Evolutionary conservation across 768 basidiomycete species (phyloP).

Genomic region (Leccinum obscurum): DNA sequence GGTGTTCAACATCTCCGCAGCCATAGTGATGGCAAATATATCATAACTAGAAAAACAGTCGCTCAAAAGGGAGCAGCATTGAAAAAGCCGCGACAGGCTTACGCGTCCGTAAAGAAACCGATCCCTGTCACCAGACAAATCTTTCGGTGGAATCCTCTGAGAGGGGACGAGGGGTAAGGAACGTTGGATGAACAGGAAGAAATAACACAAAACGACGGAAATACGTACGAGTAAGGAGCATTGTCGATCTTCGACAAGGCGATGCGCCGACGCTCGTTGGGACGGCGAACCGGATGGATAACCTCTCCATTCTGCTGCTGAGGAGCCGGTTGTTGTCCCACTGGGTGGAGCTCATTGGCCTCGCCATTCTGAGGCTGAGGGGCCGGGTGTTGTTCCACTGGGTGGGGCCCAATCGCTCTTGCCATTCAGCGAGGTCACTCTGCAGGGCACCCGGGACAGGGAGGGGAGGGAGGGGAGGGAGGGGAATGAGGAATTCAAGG

Average conservation of each 20-base stretch:
- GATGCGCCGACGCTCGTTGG: conserved; percentile 4
- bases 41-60: conserved; percentile 46
- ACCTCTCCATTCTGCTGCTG: not conserved
- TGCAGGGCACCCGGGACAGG: not conserved
- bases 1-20: conserved; percentile 75
- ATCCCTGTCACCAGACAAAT: conserved; percentile 66
- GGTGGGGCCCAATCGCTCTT: not conserved
- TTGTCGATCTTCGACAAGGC: conserved; percentile 3
- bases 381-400: not conserved
- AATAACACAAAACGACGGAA: not conserved
- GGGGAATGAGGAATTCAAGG: too few relatives aligned
- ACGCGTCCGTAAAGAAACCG: conserved; percentile 88
- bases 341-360: not conserved
- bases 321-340: not conserved
- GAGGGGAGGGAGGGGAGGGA: not conserved
- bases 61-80: not conserved
- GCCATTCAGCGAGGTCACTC: not conserved
- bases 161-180: not conserved
- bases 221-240: conserved; percentile 1
- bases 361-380: not conserved
- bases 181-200: not conserved
- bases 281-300: not conserved
- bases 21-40: conserved; percentile 87
- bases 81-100: conserved; percentile 20
- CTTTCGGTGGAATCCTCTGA: conserved; percentile 79